Evolutionary conservation across 768 basidiomycete species (phyloP).

Genomic region (Ramaria sp.): DNA sequence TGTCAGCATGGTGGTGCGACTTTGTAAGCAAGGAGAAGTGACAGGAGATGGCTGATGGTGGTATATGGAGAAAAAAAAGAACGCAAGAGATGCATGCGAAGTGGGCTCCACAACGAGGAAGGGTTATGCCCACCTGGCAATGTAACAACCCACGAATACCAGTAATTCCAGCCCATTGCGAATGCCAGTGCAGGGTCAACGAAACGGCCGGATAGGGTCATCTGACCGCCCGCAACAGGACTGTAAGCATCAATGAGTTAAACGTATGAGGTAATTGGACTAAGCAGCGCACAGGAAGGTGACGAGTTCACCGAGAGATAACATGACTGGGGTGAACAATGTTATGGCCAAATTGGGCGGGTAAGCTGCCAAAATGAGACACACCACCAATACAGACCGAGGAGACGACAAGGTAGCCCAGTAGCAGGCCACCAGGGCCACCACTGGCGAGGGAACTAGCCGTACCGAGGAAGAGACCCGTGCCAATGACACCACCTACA

Average conservation of each 20-base stretch:
- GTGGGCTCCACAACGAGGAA: too few relatives aligned
- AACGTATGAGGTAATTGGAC: too few relatives aligned
- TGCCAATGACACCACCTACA: slow-evolving; percentile 30
- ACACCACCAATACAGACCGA: slow-evolving; percentile 10
- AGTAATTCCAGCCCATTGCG: slow-evolving; percentile 21
- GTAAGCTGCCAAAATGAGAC: not conserved
- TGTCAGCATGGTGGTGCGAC: too few relatives aligned
- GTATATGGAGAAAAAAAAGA: not conserved
- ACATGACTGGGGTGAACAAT: slow-evolving; percentile 7
- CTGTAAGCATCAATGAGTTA: too few relatives aligned
- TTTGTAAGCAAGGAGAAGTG: too few relatives aligned
- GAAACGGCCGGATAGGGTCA: slow-evolving; percentile 41
- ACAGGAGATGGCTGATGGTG: slow-evolving; percentile 23
- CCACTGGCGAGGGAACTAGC: slow-evolving; percentile 36
- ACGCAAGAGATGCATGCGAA: slow-evolving; percentile 19
- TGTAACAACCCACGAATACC: slow-evolving; percentile 20
- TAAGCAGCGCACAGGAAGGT: not conserved
- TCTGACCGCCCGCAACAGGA: slow-evolving; percentile 20
- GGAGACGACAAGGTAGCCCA: slow-evolving; percentile 35
- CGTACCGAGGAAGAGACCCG: slow-evolving; percentile 43
- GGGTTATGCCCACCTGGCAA: slow-evolving; percentile 2
- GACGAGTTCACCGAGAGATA: slow-evolving; percentile 28
- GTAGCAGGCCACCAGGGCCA: slow-evolving; percentile 41
- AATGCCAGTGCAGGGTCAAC: slow-evolving; percentile 39
- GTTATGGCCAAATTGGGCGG: too few relatives aligned